phyloP scores from a whole-genome alignment of 768 basidiomycete genomes.

The Podaxis sp. region DNA sequence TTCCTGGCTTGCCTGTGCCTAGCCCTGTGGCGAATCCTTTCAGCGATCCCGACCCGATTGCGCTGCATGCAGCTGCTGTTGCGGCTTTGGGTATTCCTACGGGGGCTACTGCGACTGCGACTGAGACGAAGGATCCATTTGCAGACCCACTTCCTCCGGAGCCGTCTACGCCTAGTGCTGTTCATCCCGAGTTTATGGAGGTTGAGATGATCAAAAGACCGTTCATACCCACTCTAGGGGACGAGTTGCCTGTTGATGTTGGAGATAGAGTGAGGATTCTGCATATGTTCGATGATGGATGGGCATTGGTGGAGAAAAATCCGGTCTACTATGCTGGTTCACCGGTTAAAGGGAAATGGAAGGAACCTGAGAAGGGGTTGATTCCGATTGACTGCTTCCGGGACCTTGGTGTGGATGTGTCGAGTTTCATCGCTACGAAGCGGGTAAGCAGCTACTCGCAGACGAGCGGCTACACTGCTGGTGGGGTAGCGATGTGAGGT shows the following conservation, averaged over 20 bases:
- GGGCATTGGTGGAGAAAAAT: slow-evolving; percentile 57
- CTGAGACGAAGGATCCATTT: slow-evolving; percentile 17
- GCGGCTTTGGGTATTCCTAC: slow-evolving; percentile 1
- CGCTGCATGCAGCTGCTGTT: slow-evolving; percentile 22
- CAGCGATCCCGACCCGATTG: slow-evolving; percentile 2
- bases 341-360: slow-evolving; percentile 23
- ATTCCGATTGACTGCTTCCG: slow-evolving; percentile 72
- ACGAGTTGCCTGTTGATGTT: slow-evolving; percentile 51
- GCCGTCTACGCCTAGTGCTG: slow-evolving; percentile 7
- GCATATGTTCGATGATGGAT: slow-evolving; percentile 63
- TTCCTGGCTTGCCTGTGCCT: not conserved
- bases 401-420: slow-evolving; percentile 9
- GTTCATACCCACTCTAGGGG: slow-evolving; percentile 50
- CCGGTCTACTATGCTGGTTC: slow-evolving; percentile 3
- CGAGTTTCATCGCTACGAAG: slow-evolving; percentile 1
- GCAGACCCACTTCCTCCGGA: slow-evolving; percentile 16
- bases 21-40: slow-evolving; percentile 4
- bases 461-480: not conserved
- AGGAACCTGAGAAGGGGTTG: slow-evolving; percentile 34
- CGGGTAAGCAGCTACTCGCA: slow-evolving; percentile 12
- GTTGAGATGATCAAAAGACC: slow-evolving; percentile 50
- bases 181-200: slow-evolving; percentile 27
- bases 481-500: not conserved
- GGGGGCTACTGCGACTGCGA: not conserved
- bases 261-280: slow-evolving; percentile 53